Base-by-base conservation (phyloP, 768 basidiomycete genomes). In the Candolleomyces efflorescens region DNA sequence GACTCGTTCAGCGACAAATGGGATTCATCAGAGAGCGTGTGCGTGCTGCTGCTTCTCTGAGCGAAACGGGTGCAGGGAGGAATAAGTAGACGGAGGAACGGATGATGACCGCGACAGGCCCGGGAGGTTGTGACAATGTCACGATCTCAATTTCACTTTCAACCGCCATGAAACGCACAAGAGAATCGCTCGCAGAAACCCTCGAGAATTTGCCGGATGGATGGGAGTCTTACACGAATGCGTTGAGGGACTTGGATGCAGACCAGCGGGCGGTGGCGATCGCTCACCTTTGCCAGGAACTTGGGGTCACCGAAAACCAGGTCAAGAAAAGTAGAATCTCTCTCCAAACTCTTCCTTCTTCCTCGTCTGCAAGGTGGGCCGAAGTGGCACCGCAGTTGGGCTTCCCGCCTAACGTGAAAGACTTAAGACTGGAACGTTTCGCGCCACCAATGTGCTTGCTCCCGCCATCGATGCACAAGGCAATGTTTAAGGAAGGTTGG, bases 401-500 rank as follows among this genome's bases (percentile, higher is more conserved):
- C 18, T 46, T 46, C 45, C 45, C 18, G 45, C 10, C 45, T 46
- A 46, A 46, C 45, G 9, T 46, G 45, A 18, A 46, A 10, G 45
- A 9, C 45, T 46, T 46, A 22, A 18, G 18, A 60, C 56, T 62
- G 26, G 53, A 54, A 51, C 26, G 11, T 41, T 44, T 59, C 59
- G 51, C 36, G 37, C 62, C 63, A 36, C 63, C 61, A 51, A 39
- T 45, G 47, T 64, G 62, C 51, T 43, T 36, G 27, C 63, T 64
- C 37, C 63, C 63, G 49, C 46, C 61, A 48, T 59, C 61, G 44
- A 43, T 60, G 44, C 63, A 62, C 50, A 47, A 62, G 54, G 53
- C 49, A 20, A 64, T 64, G 59, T 62, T 60, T 32, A 56, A 63
- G 58, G 43, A 37, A 50, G 63, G 59, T 39, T 62, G 61, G 63